Conservation (phyloP, 805 yeast species). For the Kodamaea neixiangensis region DNA sequence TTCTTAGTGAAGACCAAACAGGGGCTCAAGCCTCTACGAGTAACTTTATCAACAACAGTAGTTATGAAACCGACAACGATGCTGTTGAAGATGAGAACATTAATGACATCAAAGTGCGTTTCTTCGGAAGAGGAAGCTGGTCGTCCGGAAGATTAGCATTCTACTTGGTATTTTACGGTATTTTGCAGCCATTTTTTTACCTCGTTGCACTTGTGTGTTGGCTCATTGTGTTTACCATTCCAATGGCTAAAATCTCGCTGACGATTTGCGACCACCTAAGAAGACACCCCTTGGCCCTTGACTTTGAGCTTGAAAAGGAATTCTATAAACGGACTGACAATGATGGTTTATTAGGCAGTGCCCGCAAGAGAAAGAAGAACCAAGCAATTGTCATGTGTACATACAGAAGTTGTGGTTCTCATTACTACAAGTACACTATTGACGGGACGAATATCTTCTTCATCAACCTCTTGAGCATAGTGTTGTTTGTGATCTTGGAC, state of each 20-base stretch:
- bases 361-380: constrained; percentile 41
- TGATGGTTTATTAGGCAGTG: constrained; percentile 15
- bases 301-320: constrained; percentile 60
- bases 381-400: constrained; percentile 79
- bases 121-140: constrained; percentile 94
- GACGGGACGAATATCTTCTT: constrained; percentile 95
- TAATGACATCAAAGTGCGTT: constrained; percentile 49
- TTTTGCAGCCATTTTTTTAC: constrained; percentile 67
- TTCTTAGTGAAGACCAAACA: constrained; percentile 23
- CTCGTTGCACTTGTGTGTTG: constrained; percentile 65
- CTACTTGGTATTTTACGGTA: constrained; percentile 65
- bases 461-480: constrained; percentile 78
- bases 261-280: constrained; percentile 76
- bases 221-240: constrained; percentile 86
- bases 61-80: constrained; percentile 9
- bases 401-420: constrained; percentile 87
- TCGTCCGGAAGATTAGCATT: constrained; percentile 77
- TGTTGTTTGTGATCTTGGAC: constrained; percentile 79
- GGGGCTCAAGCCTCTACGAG: neutral
- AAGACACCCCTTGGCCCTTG: constrained; percentile 88
- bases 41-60: neutral
- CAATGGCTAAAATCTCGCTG: constrained; percentile 81
- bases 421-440: constrained; percentile 93
- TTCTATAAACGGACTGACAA: constrained; percentile 38
- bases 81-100: constrained; percentile 18